These are phyloP conservation scores for Lophium mytilinum DNA, from an alignment of 495 filamentous ascomycete species.

Conservation along the genomic window DNA sequence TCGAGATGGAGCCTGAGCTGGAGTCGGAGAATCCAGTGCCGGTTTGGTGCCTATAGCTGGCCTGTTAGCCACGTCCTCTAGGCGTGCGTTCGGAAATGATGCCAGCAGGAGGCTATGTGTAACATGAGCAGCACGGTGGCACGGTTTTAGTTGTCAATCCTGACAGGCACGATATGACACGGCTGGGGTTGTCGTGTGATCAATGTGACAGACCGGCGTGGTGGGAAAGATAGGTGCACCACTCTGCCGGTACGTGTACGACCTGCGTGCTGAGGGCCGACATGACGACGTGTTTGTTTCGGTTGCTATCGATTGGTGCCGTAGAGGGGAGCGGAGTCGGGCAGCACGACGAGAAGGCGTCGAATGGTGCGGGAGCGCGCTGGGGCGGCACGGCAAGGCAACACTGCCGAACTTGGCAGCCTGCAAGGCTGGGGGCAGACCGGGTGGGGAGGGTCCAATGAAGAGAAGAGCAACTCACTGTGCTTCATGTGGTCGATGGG, in stretches of 20 bases:
- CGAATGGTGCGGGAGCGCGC: conserved; percentile 15
- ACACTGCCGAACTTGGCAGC: conserved; percentile 15
- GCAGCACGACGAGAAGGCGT: conserved; percentile 25
- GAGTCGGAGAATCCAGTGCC: conserved; percentile 28
- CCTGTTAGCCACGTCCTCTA: no score
- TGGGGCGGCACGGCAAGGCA: conserved; percentile 23
- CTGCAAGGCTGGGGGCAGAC: conserved; percentile 5
- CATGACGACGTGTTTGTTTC: conserved; percentile 33
- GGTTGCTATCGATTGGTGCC: conserved; percentile 7
- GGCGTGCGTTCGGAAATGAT: conserved; percentile 1
- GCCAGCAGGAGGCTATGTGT: conserved; percentile 25
- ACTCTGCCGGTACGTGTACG: conserved; percentile 25
- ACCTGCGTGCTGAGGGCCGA: conserved; percentile 19
- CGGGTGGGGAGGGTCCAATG: conserved; percentile 23
- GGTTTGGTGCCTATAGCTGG: conserved; percentile 27
- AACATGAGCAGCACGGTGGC: conserved; percentile 25
- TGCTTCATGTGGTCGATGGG: conserved; percentile 25
- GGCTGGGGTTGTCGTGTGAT: conserved; percentile 30
- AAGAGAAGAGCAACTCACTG: conserved; percentile 26
- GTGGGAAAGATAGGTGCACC: conserved; percentile 25
- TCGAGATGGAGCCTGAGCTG: conserved; percentile 31
- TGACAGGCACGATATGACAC: conserved; percentile 25
- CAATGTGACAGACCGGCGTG: conserved; percentile 25
- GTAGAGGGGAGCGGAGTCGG: conserved; percentile 14
- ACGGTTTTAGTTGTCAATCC: conserved; percentile 24